Evolutionary conservation across 352 stramenopile species (phyloP).

Genomic region (Phytophthora hibernalis): DNA sequence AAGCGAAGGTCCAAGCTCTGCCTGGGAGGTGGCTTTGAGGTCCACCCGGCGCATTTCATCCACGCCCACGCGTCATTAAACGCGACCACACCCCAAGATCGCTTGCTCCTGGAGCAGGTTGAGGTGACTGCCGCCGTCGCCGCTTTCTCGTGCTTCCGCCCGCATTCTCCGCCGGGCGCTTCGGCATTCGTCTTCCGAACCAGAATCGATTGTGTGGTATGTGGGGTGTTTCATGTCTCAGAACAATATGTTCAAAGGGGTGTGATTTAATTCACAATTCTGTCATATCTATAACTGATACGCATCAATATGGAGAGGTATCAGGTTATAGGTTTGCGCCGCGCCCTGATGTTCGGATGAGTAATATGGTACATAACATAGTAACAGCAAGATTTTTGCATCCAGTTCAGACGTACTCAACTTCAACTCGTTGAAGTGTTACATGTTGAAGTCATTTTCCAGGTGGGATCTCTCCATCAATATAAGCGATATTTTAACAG

Average conservation of each 20-base stretch:
- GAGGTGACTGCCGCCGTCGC: background rate
- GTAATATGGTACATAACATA: too few relatives aligned
- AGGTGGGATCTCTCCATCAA: too few relatives aligned
- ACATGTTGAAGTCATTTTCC: constrained; percentile 12
- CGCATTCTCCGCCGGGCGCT: background rate
- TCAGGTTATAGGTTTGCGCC: background rate
- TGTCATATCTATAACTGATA: background rate
- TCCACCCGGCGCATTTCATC: too few relatives aligned
- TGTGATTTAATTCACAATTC: background rate
- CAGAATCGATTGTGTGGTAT: background rate
- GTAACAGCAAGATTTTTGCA: too few relatives aligned
- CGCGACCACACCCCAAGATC: background rate
- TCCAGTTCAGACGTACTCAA: constrained; percentile 2
- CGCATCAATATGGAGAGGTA: background rate
- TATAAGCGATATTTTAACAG: too few relatives aligned
- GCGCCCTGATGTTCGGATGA: too few relatives aligned
- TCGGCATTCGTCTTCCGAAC: background rate
- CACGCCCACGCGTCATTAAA: background rate
- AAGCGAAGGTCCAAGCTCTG: too few relatives aligned
- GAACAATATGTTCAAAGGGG: background rate
- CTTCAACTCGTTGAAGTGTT: constrained; percentile 14
- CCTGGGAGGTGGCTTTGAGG: too few relatives aligned
- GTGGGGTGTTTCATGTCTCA: background rate
- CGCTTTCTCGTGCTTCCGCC: background rate
- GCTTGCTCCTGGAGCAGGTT: background rate